These are phyloP conservation scores for Fraxinus baroniana DNA, from an alignment of 305 asterid genomes.

Conservation along the genomic window DNA sequence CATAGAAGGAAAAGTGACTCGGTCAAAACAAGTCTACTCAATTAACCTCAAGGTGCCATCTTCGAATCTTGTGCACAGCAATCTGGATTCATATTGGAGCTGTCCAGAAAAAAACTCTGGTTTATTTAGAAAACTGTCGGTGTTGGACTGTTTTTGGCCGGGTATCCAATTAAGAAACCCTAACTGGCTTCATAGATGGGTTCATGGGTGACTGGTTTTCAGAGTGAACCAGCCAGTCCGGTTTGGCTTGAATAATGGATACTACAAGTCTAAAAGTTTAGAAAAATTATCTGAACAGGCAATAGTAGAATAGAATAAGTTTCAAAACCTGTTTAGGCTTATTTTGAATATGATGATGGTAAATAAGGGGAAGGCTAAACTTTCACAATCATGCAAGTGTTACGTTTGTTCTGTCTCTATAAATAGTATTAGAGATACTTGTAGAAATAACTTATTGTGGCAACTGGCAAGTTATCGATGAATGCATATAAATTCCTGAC, in stretches of 20 bases:
- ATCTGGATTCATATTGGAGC: background rate
- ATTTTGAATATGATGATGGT: background rate
- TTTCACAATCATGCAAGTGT: background rate
- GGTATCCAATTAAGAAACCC: background rate
- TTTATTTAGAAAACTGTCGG: background rate
- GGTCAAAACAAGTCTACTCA: background rate
- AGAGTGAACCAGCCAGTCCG: background rate
- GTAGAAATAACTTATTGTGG: background rate
- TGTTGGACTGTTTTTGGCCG: background rate
- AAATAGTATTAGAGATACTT: background rate
- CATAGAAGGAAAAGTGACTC: background rate
- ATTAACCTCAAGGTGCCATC: background rate
- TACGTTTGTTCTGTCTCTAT: background rate
- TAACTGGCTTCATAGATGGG: background rate
- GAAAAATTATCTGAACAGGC: background rate
- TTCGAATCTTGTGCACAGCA: background rate
- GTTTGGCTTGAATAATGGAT: background rate
- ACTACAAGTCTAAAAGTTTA: background rate
- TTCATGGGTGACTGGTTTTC: background rate
- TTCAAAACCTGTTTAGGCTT: background rate
- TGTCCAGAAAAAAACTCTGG: background rate
- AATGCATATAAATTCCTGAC: slow-evolving; percentile 4
- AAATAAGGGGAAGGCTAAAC: background rate
- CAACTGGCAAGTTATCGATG: background rate
- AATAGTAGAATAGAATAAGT: background rate